Evolutionary conservation across 2,329 filamentous ascomycete genomes (phyloP), one percentile per base, ranked within the genome.

Genomic region (Alternaria consortialis): DNA sequence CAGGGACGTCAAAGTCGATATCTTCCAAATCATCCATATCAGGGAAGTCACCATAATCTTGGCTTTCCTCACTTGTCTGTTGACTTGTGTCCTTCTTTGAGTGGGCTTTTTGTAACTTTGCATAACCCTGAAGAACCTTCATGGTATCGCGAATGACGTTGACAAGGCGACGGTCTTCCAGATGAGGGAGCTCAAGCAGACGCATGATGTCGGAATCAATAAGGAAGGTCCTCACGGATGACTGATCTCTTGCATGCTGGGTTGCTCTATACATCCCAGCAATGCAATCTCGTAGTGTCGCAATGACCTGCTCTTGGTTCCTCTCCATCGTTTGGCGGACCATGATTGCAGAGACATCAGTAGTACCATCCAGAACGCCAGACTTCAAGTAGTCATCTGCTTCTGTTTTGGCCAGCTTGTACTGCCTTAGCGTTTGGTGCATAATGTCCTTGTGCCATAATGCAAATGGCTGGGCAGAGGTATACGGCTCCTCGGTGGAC

Each of bases 11-110:
- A 12, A 47, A 1, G 27, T 78, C 74, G 7, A 75, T 66, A 42
- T 80, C 71, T 32, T 78, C 75, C 7, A 77, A 70, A 39, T 84
- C 83, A 58, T 86, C 83, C 51, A 88, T 78, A 20, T 81, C 86
- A 23, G 82, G 79, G 78, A 84, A 86, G 60, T 87, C 86, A 31
- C 87, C 87, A 68, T 87, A 89, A 47, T 89, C 87, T 71, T 90
- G 88, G 64, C 87, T 89, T 54, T 90, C 88, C 53, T 89, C 87
- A 56, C 81, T 85, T 12, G 53, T 65, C 20, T 65, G 54, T 42
- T 80, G 77, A 27, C 80, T 70, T 13, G 59, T 55, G n/a, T 72
- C 53, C n/a, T 63, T 77, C 64, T 20, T 66, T 39, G 47, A 23
- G 5, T 52, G 40, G 8, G 48, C 34, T 58, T 61, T 63, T 47